Evolutionary conservation across 140 eudicot species (phyloP).

Genomic region (Ambrosia hybrid): DNA sequence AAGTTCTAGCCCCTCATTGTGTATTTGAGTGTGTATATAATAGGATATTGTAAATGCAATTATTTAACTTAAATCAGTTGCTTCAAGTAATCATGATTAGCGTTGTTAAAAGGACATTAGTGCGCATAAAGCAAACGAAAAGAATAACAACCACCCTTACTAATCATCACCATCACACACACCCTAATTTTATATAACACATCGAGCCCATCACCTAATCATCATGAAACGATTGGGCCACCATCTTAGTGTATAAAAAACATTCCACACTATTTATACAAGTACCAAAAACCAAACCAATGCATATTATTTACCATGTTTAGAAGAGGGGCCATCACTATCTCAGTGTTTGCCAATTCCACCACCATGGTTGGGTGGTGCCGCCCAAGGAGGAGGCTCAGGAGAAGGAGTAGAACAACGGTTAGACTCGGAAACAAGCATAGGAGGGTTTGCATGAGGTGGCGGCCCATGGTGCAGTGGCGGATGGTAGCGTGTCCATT

Average conservation of each 20-base stretch:
- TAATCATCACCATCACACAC: slow-evolving; percentile 54
- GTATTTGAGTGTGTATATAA: background rate
- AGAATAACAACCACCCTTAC: slow-evolving; percentile 9
- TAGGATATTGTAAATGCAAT: background rate
- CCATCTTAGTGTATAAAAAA: slow-evolving; percentile 11
- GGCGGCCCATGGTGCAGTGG: slow-evolving; percentile 51
- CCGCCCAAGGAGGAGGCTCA: slow-evolving; percentile 37
- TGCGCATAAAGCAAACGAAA: slow-evolving; percentile 16
- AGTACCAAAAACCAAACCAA: background rate
- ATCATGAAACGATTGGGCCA: slow-evolving; percentile 25
- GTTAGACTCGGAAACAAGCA: slow-evolving; percentile 50
- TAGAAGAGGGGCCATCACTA: slow-evolving; percentile 41
- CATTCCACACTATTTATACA: slow-evolving; percentile 26
- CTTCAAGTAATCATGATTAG: slow-evolving; percentile 16
- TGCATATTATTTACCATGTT: slow-evolving; percentile 26
- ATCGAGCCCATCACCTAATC: slow-evolving; percentile 39
- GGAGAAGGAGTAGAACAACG: slow-evolving; percentile 36
- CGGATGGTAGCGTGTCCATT: slow-evolving; percentile 45
- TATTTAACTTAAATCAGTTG: background rate
- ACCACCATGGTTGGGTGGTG: slow-evolving; percentile 61
- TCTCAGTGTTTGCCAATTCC: slow-evolving; percentile 52
- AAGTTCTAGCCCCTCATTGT: background rate
- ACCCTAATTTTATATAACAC: slow-evolving; percentile 24
- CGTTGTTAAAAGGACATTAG: slow-evolving; percentile 17
- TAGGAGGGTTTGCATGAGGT: slow-evolving; percentile 43